These are phyloP conservation scores for Gossypium anomalum DNA, from an alignment of 345 rosid genomes.

Conservation along the genomic window DNA sequence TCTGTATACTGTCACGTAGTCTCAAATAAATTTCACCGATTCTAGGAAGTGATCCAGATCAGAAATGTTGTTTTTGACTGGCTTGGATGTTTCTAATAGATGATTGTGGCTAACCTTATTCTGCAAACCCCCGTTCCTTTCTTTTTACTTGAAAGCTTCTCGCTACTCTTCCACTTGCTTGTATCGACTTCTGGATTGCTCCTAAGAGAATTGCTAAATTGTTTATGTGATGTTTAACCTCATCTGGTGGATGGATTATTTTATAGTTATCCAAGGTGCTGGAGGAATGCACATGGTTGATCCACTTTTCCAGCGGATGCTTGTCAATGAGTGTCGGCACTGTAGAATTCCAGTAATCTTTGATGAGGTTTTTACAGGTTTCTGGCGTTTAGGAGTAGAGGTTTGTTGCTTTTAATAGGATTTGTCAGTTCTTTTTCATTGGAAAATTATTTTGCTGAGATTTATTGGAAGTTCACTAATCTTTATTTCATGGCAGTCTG, in stretches of 20 bases:
- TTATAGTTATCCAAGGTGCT: conserved; percentile 81
- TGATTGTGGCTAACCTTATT: neutral
- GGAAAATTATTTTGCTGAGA: conserved; percentile 1
- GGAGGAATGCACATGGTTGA: conserved; percentile 99
- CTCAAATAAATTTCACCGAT: neutral
- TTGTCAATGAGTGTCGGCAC: conserved; percentile 70
- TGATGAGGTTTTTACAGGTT: conserved; percentile 96
- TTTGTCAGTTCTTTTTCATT: conserved; percentile 8
- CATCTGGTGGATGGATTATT: conserved; percentile 15
- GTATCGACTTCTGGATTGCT: neutral
- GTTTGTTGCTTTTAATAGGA: conserved; percentile 29
- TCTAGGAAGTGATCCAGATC: neutral
- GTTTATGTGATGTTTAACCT: conserved; percentile 3
- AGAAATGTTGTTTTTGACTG: neutral
- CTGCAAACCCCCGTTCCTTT: neutral
- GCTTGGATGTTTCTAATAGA: neutral
- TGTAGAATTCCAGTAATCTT: conserved; percentile 79
- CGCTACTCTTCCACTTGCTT: neutral
- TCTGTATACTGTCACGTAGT: neutral
- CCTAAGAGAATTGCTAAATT: neutral
- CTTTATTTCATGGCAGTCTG: conserved; percentile 41
- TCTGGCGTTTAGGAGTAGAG: conserved; percentile 97
- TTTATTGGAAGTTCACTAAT: conserved; percentile 21
- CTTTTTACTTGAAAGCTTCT: neutral
- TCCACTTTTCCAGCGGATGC: conserved; percentile 87